Base-by-base conservation (phyloP, 768 basidiomycete species). In the Leccinum boreale region DNA sequence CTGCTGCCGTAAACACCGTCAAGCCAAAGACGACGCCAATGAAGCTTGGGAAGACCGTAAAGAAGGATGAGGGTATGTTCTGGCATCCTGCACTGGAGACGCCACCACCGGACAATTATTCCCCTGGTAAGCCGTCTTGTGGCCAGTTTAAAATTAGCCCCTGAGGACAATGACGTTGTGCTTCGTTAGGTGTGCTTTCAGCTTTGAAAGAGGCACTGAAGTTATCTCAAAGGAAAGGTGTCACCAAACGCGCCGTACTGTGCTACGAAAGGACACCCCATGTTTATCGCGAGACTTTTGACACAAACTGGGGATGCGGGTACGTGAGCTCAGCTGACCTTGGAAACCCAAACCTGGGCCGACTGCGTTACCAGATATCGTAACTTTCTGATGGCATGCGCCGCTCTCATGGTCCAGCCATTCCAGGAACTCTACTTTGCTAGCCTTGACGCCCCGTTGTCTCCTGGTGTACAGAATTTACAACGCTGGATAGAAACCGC, bases 401-500 rank as follows among this genome's bases (percentile, higher is more conserved):
- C 85, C 3, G 80, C 83, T 5, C 79, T 94, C 21, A 85, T 90
- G 80, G 80, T 78, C 50, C 92, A 94, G 67, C 71, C 71, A 53
- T 56, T 70, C 12, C 87, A 90, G 66, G 80, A 82, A 2, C 55
- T 79, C 55, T 94, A 93, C 70, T 81, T 80, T 56, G 73, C 81
- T 2, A 73, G 86, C 17, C 75, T 93, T 3, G 81, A 85, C 52
- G 61, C 72, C n/a, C 81, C 83, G 4, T 72, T 74, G 10, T 73
- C 81, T 1, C 94, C 93, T 2, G 78, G 91, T 19, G 79, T 96
- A 17, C 76, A 85, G 17, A 86, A 89, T 64, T 67, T 95, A 31
- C 94, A 96, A 65, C 66, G 58, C 8, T 87, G 87, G 85, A 85
- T 97, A 47, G 89, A 96, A 69, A 76, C 79, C 55, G 93, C 93